Evolutionary conservation across 768 basidiomycete genomes (phyloP).

Genomic region (Xerocomellus amylosporus): DNA sequence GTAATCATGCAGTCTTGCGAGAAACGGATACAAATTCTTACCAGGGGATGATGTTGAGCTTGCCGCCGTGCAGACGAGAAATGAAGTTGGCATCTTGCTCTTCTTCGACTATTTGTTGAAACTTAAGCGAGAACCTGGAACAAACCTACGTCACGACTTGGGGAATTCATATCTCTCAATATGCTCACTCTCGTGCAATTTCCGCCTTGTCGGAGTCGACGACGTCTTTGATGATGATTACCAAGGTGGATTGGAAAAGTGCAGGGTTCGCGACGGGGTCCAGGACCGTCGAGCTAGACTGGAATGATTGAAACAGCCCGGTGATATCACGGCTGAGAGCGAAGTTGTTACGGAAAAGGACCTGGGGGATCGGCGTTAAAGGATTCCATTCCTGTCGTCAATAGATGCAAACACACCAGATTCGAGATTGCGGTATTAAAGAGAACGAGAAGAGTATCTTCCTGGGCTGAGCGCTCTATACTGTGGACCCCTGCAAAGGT

Average conservation of each 20-base stretch:
- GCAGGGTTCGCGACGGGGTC: slow-evolving; percentile 57
- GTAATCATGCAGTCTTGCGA: neutral
- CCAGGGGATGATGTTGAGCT: slow-evolving; percentile 59
- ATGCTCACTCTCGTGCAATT: slow-evolving; percentile 53
- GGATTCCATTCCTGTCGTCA: neutral
- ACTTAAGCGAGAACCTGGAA: slow-evolving; percentile 52
- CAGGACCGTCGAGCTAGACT: slow-evolving; percentile 52
- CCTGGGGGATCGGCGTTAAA: slow-evolving; percentile 33
- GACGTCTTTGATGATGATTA: slow-evolving; percentile 69
- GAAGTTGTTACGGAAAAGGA: slow-evolving; percentile 65
- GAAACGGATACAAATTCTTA: neutral
- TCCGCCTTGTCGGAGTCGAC: slow-evolving; percentile 58
- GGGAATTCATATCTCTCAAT: neutral
- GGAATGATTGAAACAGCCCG: slow-evolving; percentile 60
- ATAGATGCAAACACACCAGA: slow-evolving; percentile 37
- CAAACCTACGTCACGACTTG: neutral
- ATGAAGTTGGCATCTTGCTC: slow-evolving; percentile 64
- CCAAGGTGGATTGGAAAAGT: slow-evolving; percentile 56
- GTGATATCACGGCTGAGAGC: slow-evolving; percentile 60
- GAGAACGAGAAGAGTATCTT: slow-evolving; percentile 60
- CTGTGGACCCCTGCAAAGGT: slow-evolving; percentile 54
- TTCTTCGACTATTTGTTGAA: slow-evolving; percentile 56
- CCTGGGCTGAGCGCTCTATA: slow-evolving; percentile 60
- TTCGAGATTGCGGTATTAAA: slow-evolving; percentile 69
- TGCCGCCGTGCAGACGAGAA: slow-evolving; percentile 52